Percentiles rank a stretch among this genome's conserved stretches.
These are phyloP conservation scores for Fusarium buharicum DNA, from an alignment of 2,329 filamentous ascomycete genomes.

Conservation along the genomic window DNA sequence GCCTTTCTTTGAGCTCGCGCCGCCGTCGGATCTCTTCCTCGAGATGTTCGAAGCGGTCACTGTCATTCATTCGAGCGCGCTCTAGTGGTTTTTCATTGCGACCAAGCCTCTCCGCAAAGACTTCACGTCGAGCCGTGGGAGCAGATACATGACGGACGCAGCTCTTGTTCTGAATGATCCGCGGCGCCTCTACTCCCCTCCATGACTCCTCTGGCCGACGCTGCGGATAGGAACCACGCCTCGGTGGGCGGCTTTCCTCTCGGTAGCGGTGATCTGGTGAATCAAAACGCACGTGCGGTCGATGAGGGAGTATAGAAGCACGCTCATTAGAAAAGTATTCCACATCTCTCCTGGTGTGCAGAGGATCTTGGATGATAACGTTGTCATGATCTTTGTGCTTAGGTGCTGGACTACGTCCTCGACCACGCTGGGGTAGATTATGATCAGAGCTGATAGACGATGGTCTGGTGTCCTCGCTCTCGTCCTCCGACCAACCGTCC, in stretches of 20 bases:
- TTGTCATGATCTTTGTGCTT: slow-evolving; percentile 12
- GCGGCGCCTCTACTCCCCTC: slow-evolving; percentile 22
- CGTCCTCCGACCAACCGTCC: slow-evolving; percentile 17
- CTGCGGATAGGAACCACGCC: slow-evolving; percentile 7
- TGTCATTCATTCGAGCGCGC: slow-evolving; percentile 24
- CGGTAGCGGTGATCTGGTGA: slow-evolving; percentile 10
- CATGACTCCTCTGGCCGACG: slow-evolving; percentile 19
- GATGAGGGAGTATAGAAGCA: neutral
- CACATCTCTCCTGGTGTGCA: slow-evolving; percentile 1
- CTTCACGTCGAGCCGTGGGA: slow-evolving; percentile 29
- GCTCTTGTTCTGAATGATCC: slow-evolving; percentile 31
- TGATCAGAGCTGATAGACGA: slow-evolving; percentile 28
- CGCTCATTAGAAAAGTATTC: slow-evolving; percentile 3
- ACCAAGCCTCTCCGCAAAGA: slow-evolving; percentile 15
- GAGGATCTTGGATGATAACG: slow-evolving; percentile 13
- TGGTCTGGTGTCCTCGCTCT: slow-evolving; percentile 30
- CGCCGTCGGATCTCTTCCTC: slow-evolving; percentile 27
- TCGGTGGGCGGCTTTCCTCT: slow-evolving; percentile 19
- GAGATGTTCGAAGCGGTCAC: slow-evolving; percentile 25
- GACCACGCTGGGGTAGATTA: slow-evolving; percentile 3
- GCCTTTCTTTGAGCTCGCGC: slow-evolving; percentile 20
- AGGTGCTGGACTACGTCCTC: slow-evolving; percentile 20
- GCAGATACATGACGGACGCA: slow-evolving; percentile 31
- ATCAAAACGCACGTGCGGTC: slow-evolving; percentile 22
- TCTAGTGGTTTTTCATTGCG: slow-evolving; percentile 30